Base-by-base conservation (phyloP, 1,139 yeast species). In the Saccharomyces hybrid region DNA sequence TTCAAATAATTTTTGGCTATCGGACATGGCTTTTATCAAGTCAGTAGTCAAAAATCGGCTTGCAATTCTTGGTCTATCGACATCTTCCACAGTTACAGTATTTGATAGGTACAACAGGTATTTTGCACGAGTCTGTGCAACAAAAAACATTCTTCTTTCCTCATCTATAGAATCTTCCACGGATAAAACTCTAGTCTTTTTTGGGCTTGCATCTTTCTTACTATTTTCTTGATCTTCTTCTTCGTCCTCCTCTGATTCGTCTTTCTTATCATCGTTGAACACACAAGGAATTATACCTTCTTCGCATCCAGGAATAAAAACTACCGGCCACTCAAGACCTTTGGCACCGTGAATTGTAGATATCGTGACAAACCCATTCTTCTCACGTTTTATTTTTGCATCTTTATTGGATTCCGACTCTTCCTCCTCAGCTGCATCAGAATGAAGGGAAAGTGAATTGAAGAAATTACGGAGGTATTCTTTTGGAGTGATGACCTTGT, bases 301-400 rank as follows among this genome's bases (percentile, higher is more conserved):
- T 14, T 80, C 74, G 29, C 86, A 71, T 0, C 86, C 84, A 0
- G 95, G 91, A 11, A 89, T 79, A 65, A 89, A 88, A 0, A 93
- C 97, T 5, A 87, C 80, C 0, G 96, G 93, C 98, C 98, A 93
- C 68, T 93, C 98, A 4, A 90, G 74, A 1, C 98, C 98, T 66
- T 93, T 93, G 1, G 98, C 83, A 0, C 91, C 89, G 69, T 93
- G 99, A 13, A 93, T 85, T 0, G 98, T 93, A 0, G 91, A 84
- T 1, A 81, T 68, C 0, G 77, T 70, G 1, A 80, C 76, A 20
- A 63, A 61, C 0, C 70, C 72, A 11, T 53, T 52, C 25, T 55
- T 55, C n/a, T 56, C 60, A 3, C 53, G 51, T 11, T 58, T 55
- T 20, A 56, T 59, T 14, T 59, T 63, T 5, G 59, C 64, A 8